Percentiles rank a stretch among this genome's conserved stretches.
Conservation (phyloP, 2,329 filamentous ascomycete species). For the Lachnellula cervina region DNA sequence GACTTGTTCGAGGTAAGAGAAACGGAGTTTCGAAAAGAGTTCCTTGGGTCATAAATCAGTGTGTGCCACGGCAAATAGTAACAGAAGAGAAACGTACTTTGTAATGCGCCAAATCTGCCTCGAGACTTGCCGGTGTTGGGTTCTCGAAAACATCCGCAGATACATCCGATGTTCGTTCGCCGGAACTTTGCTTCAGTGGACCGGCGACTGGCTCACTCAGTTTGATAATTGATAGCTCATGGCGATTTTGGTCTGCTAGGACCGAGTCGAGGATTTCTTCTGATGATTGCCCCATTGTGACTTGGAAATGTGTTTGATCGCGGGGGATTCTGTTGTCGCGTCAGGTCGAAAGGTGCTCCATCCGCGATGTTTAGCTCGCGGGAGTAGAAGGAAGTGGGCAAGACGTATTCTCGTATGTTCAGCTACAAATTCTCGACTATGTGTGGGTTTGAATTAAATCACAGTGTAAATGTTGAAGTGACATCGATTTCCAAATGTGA, state of each 20-base stretch:
- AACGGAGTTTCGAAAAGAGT: conserved; percentile 91
- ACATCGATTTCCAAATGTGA: background rate
- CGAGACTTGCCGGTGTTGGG: conserved; percentile 69
- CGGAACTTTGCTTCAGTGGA: conserved; percentile 39
- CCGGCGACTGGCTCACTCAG: conserved; percentile 70
- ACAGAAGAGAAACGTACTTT: conserved; percentile 45
- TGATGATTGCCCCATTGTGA: conserved; percentile 21
- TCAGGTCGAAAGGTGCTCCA: background rate
- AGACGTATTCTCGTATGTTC: no score
- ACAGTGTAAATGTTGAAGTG: background rate
- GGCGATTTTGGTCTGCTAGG: conserved; percentile 48
- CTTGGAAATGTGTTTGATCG: background rate
- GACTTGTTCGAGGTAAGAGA: conserved; percentile 96
- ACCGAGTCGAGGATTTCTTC: conserved; percentile 44
- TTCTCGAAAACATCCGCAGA: conserved; percentile 61
- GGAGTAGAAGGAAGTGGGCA: background rate
- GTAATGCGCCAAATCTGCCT: conserved; percentile 84
- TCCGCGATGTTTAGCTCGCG: background rate
- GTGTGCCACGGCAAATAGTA: background rate
- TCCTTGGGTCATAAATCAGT: conserved; percentile 45
- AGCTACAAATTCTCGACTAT: no score
- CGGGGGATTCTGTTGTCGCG: background rate
- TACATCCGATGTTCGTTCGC: conserved; percentile 63
- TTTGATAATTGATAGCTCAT: conserved; percentile 68
- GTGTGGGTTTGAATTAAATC: background rate